Evolutionary conservation across 2,329 filamentous ascomycete species (phyloP), one percentile per base, ranked within the genome.

Genomic region (Boeremia lycopersici): DNA sequence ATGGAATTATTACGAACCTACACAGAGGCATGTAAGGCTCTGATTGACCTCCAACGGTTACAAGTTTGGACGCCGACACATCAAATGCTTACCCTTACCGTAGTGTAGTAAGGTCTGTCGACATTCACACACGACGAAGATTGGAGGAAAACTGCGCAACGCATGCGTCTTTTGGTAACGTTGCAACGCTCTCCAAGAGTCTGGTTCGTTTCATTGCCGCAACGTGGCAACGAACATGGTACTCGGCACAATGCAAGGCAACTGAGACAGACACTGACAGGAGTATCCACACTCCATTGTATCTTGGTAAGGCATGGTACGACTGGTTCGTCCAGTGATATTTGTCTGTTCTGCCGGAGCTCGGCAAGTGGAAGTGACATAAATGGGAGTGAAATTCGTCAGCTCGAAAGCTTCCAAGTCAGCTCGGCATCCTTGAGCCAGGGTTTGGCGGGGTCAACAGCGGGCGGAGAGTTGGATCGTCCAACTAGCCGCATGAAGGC

Each of bases 401-500:
- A 33, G 39, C 43, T 30, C 39, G 26, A 33, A 28, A 26, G 33
- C 29, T 3, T 33, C 31, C 30, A 48, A 26, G 17, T 36, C 41
- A 23, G 36, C 35, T 35, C 45, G 41, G 35, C 52, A 52, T 26
- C 43, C 15, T 25, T 29, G n/a, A 35, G 29, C 46, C 17, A 41
- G 35, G 4, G 6, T 41, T 30, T 35, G 42, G 46, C 33, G 46
- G 46, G 52, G 46, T 55, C 15, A n/a, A 23, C 9, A 38, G 30
- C 33, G 26, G 35, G 36, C 36, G 31, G n/a, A 41, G 19, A 15
- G 8, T 25, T 17, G n/a, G 28, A 31, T 34, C 11, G 34, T 29
- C 34, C 26, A 17, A 41, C 57, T 61, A 65, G 64, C 56, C 51
- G 51, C 50, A 64, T 57, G 31, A 10, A 43, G 46, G 52, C 42